Conservation (phyloP, 352 stramenopile species). For the Globisporangium takayamanum region DNA sequence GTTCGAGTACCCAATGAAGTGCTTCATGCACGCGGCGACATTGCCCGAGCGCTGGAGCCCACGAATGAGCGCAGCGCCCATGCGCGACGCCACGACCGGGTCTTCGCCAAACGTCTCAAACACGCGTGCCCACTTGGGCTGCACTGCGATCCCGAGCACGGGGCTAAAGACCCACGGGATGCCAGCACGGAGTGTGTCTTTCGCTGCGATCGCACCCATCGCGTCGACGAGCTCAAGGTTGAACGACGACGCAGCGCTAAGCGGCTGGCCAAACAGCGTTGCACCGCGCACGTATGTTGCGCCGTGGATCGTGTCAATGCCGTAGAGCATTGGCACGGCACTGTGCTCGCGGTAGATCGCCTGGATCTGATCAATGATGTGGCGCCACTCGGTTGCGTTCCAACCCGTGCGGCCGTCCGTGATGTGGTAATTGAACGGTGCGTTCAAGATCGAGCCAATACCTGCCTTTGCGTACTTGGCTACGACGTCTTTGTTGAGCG, state of each 20-base stretch:
- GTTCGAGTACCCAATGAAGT: slow-evolving; percentile 85
- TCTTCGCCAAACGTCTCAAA: slow-evolving; percentile 94
- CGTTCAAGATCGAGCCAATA: slow-evolving; percentile 87
- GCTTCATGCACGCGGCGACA: slow-evolving; percentile 84
- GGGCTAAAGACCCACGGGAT: slow-evolving; percentile 91
- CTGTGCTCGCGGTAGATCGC: slow-evolving; percentile 52
- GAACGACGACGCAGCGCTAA: slow-evolving; percentile 87
- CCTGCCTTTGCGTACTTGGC: slow-evolving; percentile 59
- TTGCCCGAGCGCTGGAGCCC: slow-evolving; percentile 71
- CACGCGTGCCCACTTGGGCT: slow-evolving; percentile 85
- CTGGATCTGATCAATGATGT: slow-evolving; percentile 67
- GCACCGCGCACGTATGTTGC: slow-evolving; percentile 84
- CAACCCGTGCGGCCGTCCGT: slow-evolving; percentile 48
- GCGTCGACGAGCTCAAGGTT: slow-evolving; percentile 65
- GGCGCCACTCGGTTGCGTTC: slow-evolving; percentile 60
- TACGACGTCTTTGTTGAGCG: slow-evolving; percentile 44
- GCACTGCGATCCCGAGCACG: slow-evolving; percentile 73
- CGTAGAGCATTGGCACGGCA: slow-evolving; percentile 74
- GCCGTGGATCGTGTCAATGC: slow-evolving; percentile 88
- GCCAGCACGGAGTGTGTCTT: slow-evolving; percentile 81
- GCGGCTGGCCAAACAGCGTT: slow-evolving; percentile 80
- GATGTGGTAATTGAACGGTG: slow-evolving; percentile 40
- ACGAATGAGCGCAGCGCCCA: slow-evolving; percentile 64
- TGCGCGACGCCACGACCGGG: slow-evolving; percentile 57
- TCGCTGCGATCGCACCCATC: slow-evolving; percentile 71